phyloP scores from a whole-genome alignment of 257 asterid genomes.

The Voacanga thouarsii region DNA sequence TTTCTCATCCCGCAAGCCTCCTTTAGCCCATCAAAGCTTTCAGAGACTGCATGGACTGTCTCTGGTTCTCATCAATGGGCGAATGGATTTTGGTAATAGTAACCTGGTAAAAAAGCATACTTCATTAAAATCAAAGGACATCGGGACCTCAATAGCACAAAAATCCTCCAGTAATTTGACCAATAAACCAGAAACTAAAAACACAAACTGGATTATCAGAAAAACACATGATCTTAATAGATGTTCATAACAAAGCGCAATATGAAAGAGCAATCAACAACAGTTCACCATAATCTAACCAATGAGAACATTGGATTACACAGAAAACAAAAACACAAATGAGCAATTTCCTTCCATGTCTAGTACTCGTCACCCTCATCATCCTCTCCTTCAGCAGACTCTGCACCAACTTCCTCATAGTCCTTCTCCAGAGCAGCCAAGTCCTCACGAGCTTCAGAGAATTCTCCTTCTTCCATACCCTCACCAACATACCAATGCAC shows the following conservation, averaged over 20 bases:
- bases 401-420: conserved; percentile 90
- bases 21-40: no score
- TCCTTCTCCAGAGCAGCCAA: conserved; percentile 98
- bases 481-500: conserved; percentile 99
- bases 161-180: no score
- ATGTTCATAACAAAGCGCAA: not conserved
- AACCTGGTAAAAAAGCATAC: no score
- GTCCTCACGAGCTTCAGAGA: conserved; percentile 94
- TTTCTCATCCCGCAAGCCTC: no score
- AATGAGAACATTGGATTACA: conserved; percentile 25
- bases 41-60: no score
- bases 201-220: not conserved
- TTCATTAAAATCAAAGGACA: no score
- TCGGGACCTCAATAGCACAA: no score
- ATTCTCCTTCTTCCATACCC: conserved; percentile 99
- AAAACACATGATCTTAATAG: not conserved
- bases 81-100: no score
- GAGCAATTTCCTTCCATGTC: not conserved
- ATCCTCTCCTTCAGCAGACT: conserved; percentile 89
- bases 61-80: no score
- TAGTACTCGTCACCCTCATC: conserved; percentile 69
- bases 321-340: not conserved
- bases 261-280: not conserved
- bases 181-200: not conserved
- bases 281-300: conserved; percentile 2